phyloP scores from a whole-genome alignment of 306 rosid species.

The Casuarina cunninghamiana region DNA sequence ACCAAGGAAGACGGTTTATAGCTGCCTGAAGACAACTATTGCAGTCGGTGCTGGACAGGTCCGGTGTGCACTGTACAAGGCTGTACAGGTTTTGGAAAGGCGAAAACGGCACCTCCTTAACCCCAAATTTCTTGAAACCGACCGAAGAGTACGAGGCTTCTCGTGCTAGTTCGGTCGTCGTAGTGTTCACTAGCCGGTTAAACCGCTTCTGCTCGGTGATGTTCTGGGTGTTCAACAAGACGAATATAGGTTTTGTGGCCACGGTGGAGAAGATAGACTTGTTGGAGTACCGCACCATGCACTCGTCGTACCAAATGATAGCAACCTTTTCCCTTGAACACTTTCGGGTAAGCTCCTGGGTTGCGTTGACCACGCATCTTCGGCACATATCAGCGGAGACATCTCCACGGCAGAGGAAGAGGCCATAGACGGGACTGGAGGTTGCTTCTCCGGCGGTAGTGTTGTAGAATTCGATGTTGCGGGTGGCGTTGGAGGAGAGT shows the following conservation, averaged over 20 bases:
- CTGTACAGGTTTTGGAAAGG: neutral
- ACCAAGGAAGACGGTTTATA: neutral
- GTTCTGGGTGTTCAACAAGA: neutral
- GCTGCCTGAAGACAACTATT: neutral
- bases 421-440: slow-evolving; percentile 35
- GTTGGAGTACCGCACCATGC: slow-evolving; percentile 48
- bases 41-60: slow-evolving; percentile 18
- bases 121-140: neutral
- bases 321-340: slow-evolving; percentile 49
- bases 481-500: slow-evolving; percentile 48
- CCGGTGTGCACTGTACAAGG: slow-evolving; percentile 35
- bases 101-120: neutral
- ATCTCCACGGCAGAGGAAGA: slow-evolving; percentile 64
- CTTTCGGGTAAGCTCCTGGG: neutral
- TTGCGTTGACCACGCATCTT: slow-evolving; percentile 43
- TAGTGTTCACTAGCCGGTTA: neutral
- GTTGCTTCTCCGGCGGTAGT: slow-evolving; percentile 11
- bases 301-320: slow-evolving; percentile 46
- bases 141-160: neutral
- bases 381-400: slow-evolving; percentile 27
- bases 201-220: neutral
- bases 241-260: neutral
- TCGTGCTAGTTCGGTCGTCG: neutral
- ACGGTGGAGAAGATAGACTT: slow-evolving; percentile 25
- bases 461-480: slow-evolving; percentile 27